Evolutionary conservation across 176 grass and related monocot genomes (phyloP).

Genomic region (Carex parvula): DNA sequence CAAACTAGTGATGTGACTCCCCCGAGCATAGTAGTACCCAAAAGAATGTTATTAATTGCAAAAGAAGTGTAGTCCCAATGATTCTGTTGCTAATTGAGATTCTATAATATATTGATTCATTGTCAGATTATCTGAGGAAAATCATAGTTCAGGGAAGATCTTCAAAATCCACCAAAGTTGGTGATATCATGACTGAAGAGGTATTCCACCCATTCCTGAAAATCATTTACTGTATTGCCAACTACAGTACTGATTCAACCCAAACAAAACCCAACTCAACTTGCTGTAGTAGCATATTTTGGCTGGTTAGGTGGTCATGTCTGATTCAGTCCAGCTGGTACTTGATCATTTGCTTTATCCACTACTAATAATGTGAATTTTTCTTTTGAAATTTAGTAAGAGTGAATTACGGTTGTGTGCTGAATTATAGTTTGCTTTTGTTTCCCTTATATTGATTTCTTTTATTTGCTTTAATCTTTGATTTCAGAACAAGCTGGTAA

Average conservation of each 20-base stretch:
- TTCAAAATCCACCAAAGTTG: conserved; percentile 98
- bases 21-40: not conserved
- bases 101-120: not conserved
- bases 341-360: not conserved
- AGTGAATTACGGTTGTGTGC: not conserved
- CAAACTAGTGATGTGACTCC: not conserved
- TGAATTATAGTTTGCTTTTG: not conserved
- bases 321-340: not conserved
- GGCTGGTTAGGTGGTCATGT: not conserved
- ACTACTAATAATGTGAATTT: not conserved
- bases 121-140: conserved; percentile 97
- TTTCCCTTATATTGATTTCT: not conserved
- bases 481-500: conserved; percentile 88
- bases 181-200: conserved; percentile 99
- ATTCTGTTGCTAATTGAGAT: conserved; percentile 1
- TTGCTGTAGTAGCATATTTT: not conserved
- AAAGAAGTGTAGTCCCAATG: not conserved
- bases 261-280: not conserved
- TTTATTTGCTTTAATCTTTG: conserved; percentile 6
- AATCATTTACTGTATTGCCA: not conserved
- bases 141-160: conserved; percentile 97
- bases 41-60: not conserved
- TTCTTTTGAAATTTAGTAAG: not conserved
- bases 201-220: conserved; percentile 23
- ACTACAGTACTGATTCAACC: not conserved